Conservation (phyloP, 23 red algal genomes). For the Gracilaria gracilis region DNA sequence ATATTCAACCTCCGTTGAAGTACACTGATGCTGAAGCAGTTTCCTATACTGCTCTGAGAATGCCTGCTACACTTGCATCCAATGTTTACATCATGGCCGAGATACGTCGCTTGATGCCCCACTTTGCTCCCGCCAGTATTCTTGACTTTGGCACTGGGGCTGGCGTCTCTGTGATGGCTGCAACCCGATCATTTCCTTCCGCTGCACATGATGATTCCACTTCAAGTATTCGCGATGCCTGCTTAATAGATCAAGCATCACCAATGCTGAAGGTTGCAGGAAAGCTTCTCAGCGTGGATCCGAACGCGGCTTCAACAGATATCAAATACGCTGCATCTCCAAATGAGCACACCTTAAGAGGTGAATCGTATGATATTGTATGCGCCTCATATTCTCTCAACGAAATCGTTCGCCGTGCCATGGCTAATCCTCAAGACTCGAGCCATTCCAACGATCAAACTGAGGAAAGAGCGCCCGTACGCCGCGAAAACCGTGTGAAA, state of each 20-base stretch:
- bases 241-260: constrained; percentile 47
- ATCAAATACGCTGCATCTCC: neutral
- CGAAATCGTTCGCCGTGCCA: constrained; percentile 60
- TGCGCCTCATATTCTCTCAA: constrained; percentile 55
- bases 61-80: constrained; percentile 54
- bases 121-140: constrained; percentile 33
- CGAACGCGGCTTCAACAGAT: neutral
- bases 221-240: constrained; percentile 24
- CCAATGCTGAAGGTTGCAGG: constrained; percentile 28
- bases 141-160: constrained; percentile 68
- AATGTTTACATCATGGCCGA: constrained; percentile 65
- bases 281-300: constrained; percentile 8
- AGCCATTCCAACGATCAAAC: neutral
- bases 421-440: constrained; percentile 12
- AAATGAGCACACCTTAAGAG: neutral
- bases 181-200: constrained; percentile 6
- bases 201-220: neutral
- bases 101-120: constrained; percentile 6
- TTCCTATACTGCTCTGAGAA: constrained; percentile 35
- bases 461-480: neutral
- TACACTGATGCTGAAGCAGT: constrained; percentile 37
- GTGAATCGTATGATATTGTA: constrained; percentile 41
- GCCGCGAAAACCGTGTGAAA: constrained; percentile 7
- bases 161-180: constrained; percentile 42
- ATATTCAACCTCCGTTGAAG: constrained; percentile 27